Percentiles rank a stretch among this genome's conserved stretches.
Evolutionary conservation across 371 early-diverging fungal genomes (phyloP).

Genomic region (Caulochytrium protostelioides): DNA sequence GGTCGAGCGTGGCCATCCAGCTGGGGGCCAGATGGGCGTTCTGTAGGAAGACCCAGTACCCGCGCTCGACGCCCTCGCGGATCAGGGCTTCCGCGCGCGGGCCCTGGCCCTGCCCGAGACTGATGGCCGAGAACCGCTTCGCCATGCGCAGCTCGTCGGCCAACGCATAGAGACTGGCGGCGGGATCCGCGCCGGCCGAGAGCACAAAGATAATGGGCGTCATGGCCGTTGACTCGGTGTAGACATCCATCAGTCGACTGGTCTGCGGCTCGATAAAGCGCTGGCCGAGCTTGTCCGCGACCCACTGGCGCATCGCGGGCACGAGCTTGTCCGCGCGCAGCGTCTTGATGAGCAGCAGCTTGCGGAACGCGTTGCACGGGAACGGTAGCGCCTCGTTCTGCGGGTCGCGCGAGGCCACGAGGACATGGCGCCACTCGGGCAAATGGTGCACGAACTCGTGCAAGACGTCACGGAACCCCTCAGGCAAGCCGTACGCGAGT

Average conservation of each 20-base stretch:
- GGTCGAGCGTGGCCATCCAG: constrained; percentile 33
- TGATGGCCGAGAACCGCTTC: constrained; percentile 26
- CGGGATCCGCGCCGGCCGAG: constrained; percentile 36
- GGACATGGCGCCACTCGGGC: too few relatives aligned
- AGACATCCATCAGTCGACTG: constrained; percentile 22
- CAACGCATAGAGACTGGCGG: constrained; percentile 27
- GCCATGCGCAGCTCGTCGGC: constrained; percentile 34
- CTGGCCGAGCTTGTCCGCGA: constrained; percentile 24
- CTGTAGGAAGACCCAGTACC: constrained; percentile 31
- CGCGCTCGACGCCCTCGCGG: constrained; percentile 29
- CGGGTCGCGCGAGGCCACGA: too few relatives aligned
- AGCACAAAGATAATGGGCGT: constrained; percentile 33
- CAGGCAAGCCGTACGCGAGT: constrained; percentile 14
- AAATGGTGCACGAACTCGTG: constrained; percentile 11
- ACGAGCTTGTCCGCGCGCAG: constrained; percentile 27
- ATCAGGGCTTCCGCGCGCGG: constrained; percentile 31
- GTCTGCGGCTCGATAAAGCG: constrained; percentile 35
- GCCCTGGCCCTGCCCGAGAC: constrained; percentile 35
- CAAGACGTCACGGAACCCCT: constrained; percentile 12
- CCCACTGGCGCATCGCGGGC: constrained; percentile 25
- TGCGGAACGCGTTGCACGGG: constrained; percentile 27
- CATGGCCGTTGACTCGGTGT: constrained; percentile 24
- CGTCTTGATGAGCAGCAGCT: constrained; percentile 22
- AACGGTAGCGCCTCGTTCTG: too few relatives aligned
- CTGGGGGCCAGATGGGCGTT: constrained; percentile 35